phyloP scores from a whole-genome alignment of 768 basidiomycete species.

The Russula virescens region DNA sequence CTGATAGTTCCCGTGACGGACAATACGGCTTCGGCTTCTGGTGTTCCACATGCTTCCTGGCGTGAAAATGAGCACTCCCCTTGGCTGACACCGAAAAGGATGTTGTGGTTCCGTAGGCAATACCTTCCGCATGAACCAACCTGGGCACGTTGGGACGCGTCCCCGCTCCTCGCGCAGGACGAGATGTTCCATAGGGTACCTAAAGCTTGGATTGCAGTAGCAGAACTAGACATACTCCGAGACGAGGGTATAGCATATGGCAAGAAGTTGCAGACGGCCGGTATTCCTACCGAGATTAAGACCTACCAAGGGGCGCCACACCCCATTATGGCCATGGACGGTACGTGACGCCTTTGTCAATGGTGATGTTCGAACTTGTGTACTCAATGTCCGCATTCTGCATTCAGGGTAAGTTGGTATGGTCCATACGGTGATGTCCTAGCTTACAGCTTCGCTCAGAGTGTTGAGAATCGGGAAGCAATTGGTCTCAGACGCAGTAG shows the following conservation, averaged over 20 bases:
- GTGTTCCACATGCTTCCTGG: slow-evolving; percentile 44
- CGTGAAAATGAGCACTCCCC: slow-evolving; percentile 50
- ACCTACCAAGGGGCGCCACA: slow-evolving; percentile 64
- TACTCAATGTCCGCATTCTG: slow-evolving; percentile 10
- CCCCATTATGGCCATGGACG: slow-evolving; percentile 71
- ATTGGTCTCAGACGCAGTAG: slow-evolving; percentile 36
- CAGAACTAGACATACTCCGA: slow-evolving; percentile 59
- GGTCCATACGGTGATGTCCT: slow-evolving; percentile 6
- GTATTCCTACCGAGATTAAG: slow-evolving; percentile 48
- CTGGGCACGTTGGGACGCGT: slow-evolving; percentile 60
- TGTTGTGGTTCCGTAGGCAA: slow-evolving; percentile 68
- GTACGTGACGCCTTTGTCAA: slow-evolving; percentile 34
- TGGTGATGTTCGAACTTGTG: background rate
- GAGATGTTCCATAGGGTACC: slow-evolving; percentile 47
- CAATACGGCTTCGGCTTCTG: slow-evolving; percentile 51
- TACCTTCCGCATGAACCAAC: slow-evolving; percentile 62
- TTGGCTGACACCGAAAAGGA: slow-evolving; percentile 55
- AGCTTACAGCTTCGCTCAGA: slow-evolving; percentile 23
- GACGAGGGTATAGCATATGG: slow-evolving; percentile 64
- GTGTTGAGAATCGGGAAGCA: slow-evolving; percentile 33
- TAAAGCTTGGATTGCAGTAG: slow-evolving; percentile 56
- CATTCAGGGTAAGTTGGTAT: slow-evolving; percentile 25
- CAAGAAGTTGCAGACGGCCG: slow-evolving; percentile 46
- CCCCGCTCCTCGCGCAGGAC: slow-evolving; percentile 63
- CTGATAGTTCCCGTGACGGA: slow-evolving; percentile 69